phyloP scores from a whole-genome alignment of 352 stramenopile genomes.

The Thraustochytrium sp. region DNA sequence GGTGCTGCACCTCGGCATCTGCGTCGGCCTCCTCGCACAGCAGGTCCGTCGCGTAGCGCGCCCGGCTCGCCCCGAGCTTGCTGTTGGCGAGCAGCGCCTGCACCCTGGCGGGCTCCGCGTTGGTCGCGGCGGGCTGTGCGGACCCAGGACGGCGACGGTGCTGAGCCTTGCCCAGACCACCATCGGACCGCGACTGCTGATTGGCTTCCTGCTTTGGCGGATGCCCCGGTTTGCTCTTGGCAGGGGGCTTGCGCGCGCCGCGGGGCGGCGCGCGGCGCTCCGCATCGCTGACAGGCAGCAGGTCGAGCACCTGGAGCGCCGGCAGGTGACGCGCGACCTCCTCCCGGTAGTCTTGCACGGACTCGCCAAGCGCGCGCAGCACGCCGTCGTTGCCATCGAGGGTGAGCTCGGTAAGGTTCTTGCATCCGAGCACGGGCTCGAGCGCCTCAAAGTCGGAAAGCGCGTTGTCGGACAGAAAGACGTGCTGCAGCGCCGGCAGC shows the following conservation, averaged over 20 bases:
- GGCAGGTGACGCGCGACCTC: slow-evolving; percentile 67
- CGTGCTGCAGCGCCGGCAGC: slow-evolving; percentile 67
- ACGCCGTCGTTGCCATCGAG: slow-evolving; percentile 72
- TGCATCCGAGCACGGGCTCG: slow-evolving; percentile 61
- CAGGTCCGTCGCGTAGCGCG: neutral
- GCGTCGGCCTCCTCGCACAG: neutral
- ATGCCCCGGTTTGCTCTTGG: neutral
- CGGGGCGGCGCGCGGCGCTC: slow-evolving; percentile 60
- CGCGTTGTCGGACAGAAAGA: slow-evolving; percentile 84
- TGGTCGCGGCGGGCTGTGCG: too few species aligned
- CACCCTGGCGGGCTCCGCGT: too few species aligned
- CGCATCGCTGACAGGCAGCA: slow-evolving; percentile 65
- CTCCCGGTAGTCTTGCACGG: slow-evolving; percentile 55
- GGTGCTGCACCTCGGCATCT: too few species aligned
- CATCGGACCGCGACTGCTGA: neutral
- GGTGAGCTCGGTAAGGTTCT: slow-evolving; percentile 67
- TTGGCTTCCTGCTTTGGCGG: neutral
- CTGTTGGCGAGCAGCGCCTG: too few species aligned
- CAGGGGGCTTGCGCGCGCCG: too few species aligned
- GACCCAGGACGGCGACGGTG: too few species aligned
- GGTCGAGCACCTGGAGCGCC: slow-evolving; percentile 70
- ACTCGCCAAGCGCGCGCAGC: slow-evolving; percentile 52
- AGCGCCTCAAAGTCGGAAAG: slow-evolving; percentile 65
- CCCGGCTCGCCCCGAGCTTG: neutral
- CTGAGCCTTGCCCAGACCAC: too few species aligned